Evolutionary conservation across 805 yeast species (phyloP), one percentile per base, ranked within the genome.

Genomic region (Starmera dryadoides): DNA sequence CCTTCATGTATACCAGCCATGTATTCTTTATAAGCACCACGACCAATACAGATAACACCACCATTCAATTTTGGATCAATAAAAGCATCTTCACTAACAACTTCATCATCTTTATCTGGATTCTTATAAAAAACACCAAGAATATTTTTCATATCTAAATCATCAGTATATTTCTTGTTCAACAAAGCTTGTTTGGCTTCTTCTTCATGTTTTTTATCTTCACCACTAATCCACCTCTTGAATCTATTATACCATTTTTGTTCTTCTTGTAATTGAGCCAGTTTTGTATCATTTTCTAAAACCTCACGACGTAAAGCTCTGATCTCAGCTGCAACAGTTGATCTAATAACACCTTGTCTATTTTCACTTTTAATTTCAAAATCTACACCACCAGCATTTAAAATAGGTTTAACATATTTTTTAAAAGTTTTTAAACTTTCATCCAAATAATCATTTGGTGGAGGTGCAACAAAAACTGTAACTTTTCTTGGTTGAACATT

Each of bases 21-120:
- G 56, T 87, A 93, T 67, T 93, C 99, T 59, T 91, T 91, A 59
- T 76, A 93, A 0, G 97, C 91, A 41, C 98, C 98, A 58, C 99
- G 73, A 4, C 99, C 99, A 20, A 93, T 64, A 56, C 96, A 86
- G 17, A 93, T 73, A 11, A 88, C 81, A 33, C 98, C 98, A 20
- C 97, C 97, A 8, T 80, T 74, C 22, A 68, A 39, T 12, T 56
- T 55, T 3, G 76, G 71, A 25, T 68, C 67, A 2, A 47, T 36
- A 4, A 62, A 59, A 2, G 78, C 67, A 53, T 79, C 81, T 38
- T 78, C 73, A 38, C 60, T 56, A 0, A 59, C 52, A 2, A 62
- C 53, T 5, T 47, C 38, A 1, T 60, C 50, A n/a, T 48, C 43
- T 30, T 58, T 54, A 23, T 38, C 43, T 16, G 41, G 33, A 16